Base-by-base conservation (phyloP, 495 filamentous ascomycete species). In the Xylaria flabelliformis region DNA sequence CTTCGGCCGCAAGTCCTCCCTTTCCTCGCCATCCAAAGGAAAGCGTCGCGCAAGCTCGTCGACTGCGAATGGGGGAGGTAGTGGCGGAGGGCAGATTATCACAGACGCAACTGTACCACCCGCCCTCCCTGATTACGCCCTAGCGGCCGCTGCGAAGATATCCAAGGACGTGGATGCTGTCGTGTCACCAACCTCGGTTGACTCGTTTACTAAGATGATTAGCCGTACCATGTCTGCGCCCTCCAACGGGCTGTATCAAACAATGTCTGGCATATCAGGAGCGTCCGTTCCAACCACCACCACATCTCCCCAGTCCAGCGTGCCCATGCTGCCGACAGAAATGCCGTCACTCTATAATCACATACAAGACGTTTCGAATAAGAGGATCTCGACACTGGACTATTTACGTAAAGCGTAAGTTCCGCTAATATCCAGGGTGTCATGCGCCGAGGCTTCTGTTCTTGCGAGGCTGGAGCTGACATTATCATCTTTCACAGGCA, bases 361-460 rank as follows among this genome's bases (percentile, higher is more conserved):
- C 71, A 93, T 99, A 53, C 92, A 96, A 58, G 95, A 98, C 41
- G 89, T 91, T 79, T 91, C 93, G 9, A 91, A 92, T 26, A 99
- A 98, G 85, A 87, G 96, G 74, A 97, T 98, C 83, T 93, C 94
- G n/a, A 99, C 97, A 0, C 78, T 99, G 36, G 93, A 97, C 76
- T 99, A 98, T 75, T 81, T 99, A 62, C 88, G 94, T 64, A 97
- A 97, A 83, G 91, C 93, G 92, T 97, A 82, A 81, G 92, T 88
- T 59, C 58, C 29, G 8, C 46, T 21, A 58, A 12, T 12, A 3
- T 7, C 39, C 34, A 2, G 46, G 46, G 51, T 64, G 59, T 36
- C n/a, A 34, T 53, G 66, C 73, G 59, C 70, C 55, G 3, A 19
- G 29, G 41, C 21, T 56, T 39, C 32, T 73, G 48, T 48, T 41